These are phyloP conservation scores for Wickerhamomyces tratensis DNA, from an alignment of 805 yeast genomes.

Conservation along the genomic window DNA sequence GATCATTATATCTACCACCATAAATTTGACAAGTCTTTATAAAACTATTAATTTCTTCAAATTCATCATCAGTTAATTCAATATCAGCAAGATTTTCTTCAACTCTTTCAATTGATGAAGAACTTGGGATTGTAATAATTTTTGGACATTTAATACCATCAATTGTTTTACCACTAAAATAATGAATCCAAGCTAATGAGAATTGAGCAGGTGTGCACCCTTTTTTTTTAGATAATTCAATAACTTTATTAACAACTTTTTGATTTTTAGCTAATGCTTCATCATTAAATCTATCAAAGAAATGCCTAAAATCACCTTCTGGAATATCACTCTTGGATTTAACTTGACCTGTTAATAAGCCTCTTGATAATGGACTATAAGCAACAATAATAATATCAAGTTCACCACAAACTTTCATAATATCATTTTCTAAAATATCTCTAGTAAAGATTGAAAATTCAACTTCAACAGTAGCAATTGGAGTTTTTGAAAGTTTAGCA, in stretches of 20 bases:
- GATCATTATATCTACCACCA: constrained; percentile 49
- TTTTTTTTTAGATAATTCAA: constrained; percentile 36
- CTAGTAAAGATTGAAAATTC: constrained; percentile 69
- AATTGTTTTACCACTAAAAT: constrained; percentile 21
- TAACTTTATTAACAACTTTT: constrained; percentile 36
- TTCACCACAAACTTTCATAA: constrained; percentile 48
- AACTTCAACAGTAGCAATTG: constrained; percentile 62
- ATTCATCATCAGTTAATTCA: constrained; percentile 45
- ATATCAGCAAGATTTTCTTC: constrained; percentile 45
- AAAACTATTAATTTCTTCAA: constrained; percentile 39
- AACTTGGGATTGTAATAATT: constrained; percentile 76
- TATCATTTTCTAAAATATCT: constrained; percentile 53
- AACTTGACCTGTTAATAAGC: constrained; percentile 59
- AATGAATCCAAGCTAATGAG: constrained; percentile 57
- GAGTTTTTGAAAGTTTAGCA: constrained; percentile 32
- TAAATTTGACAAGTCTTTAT: constrained; percentile 31
- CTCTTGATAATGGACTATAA: constrained; percentile 80
- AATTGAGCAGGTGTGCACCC: constrained; percentile 53
- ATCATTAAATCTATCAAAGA: constrained; percentile 46
- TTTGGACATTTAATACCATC: constrained; percentile 30
- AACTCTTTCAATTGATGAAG: constrained; percentile 49
- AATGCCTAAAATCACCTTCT: constrained; percentile 42
- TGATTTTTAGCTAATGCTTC: constrained; percentile 50
- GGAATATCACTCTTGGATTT: constrained; percentile 38
- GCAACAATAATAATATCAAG: constrained; percentile 58